Evolutionary conservation across 305 asterid genomes (phyloP), one percentile per base, ranked within the genome.

Genomic region (Fraxinus xanthoxyloides): DNA sequence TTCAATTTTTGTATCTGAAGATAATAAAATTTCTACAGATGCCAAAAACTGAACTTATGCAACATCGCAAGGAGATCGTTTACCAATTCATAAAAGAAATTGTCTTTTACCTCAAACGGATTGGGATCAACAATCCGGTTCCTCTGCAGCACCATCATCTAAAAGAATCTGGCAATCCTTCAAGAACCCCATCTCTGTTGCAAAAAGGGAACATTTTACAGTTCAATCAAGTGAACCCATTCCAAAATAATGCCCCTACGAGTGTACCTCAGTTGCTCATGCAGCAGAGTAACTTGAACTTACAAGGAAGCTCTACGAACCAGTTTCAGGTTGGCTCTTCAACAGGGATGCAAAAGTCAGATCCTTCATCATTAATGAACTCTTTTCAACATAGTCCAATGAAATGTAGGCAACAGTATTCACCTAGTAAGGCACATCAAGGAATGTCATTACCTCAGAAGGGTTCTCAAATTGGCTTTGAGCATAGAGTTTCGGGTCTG

Each of bases 21-120:
- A 32, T 80, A 24, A 1, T 84, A 15, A 76, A 2, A 30, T 65
- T 87, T 59, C 82, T 90, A 17, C 80, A 81, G 5, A 30, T 43
- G 32, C 48, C 92, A 0, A 86, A 63, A 84, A 15, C 70, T 17
- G 90, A 86, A 7, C 77, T 90, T 4, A n/a, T 79, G n/a, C 51
- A 69, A 2, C 21, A 32, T 69, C 35, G 77, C 35, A 84, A 82
- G 54, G 92, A 87, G 59, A 86, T 31, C 24, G 10, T 83, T 4
- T 76, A 6, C 76, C 87, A 72, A 3, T 6, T 3, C 2, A 38
- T 90, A 79, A 51, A 76, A 4, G 72, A 75, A 19, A 21, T 78
- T 1, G n/a, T 79, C 38, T 31, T 17, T 77, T n/a, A 51, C 46
- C 4, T 82, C 17, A 43, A 61, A 30, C 77, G 65, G 5, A 0